Conservation (phyloP, 176 grass and related monocot species). For the Echinochloa phyllopogon region DNA sequence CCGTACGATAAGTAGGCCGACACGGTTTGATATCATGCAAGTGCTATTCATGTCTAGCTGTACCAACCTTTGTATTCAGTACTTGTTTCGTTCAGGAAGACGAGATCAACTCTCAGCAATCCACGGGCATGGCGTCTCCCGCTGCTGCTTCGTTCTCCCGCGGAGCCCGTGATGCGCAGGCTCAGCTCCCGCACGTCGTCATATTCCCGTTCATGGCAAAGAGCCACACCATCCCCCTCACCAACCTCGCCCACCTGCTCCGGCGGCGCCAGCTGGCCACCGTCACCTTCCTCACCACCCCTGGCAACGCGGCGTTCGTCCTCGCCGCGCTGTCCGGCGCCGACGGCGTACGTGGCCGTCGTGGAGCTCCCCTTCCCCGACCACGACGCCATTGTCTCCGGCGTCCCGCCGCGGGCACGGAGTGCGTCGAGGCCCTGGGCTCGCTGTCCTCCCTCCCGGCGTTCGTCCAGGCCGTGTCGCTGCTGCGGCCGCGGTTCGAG, state of each 20-base stretch:
- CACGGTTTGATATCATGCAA: no score
- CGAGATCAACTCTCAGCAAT: no score
- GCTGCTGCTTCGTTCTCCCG: not conserved
- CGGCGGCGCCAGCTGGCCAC: conserved; percentile 20
- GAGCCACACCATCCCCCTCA: conserved; percentile 43
- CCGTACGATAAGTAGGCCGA: no score
- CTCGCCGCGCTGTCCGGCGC: conserved; percentile 29
- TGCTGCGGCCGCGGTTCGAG: conserved; percentile 49
- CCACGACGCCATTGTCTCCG: accelerated
- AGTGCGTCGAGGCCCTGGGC: conserved; percentile 24
- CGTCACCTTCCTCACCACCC: conserved; percentile 50
- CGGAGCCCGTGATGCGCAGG: not conserved
- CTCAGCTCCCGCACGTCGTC: conserved; percentile 17
- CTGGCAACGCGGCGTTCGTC: conserved; percentile 38
- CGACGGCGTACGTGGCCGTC: not conserved
- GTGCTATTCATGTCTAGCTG: no score
- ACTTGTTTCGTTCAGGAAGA: no score
- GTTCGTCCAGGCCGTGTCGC: conserved; percentile 29
- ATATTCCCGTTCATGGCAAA: conserved; percentile 47
- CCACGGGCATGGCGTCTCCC: not conserved
- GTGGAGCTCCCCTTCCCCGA: conserved; percentile 42
- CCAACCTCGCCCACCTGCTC: conserved; percentile 37
- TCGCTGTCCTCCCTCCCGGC: not conserved
- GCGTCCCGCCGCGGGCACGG: not conserved
- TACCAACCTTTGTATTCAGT: no score